phyloP scores from a whole-genome alignment of 177 flowering plant species.

The Tripterygium wilfordii region DNA sequence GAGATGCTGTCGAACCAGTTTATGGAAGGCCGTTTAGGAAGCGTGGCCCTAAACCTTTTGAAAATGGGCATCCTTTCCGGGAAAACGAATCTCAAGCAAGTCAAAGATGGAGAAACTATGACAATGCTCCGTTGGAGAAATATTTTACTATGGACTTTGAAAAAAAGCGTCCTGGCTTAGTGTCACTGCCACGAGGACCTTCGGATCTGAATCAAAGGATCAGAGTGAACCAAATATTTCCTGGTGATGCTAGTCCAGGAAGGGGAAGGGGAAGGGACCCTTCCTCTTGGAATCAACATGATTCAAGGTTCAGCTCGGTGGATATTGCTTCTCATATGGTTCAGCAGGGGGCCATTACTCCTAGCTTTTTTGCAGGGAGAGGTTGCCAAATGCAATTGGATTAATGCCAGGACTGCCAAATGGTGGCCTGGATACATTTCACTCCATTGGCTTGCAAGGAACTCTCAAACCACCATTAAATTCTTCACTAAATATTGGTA shows the following conservation, averaged over 20 bases:
- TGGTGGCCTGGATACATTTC: slow-evolving; percentile 70
- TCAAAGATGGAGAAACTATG: slow-evolving; percentile 37
- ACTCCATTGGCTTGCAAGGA: slow-evolving; percentile 64
- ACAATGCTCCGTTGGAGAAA: slow-evolving; percentile 28
- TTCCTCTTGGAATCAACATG: slow-evolving; percentile 54
- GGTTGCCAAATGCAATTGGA: slow-evolving; percentile 63
- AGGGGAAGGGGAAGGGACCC: slow-evolving; percentile 53
- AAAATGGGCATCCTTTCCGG: slow-evolving; percentile 54
- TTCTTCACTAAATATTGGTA: slow-evolving; percentile 49
- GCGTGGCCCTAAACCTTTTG: slow-evolving; percentile 52
- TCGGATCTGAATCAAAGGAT: slow-evolving; percentile 50
- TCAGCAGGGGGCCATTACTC: slow-evolving; percentile 52
- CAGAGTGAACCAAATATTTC: slow-evolving; percentile 41
- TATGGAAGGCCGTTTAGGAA: slow-evolving; percentile 52
- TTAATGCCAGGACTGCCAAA: slow-evolving; percentile 63
- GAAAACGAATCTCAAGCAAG: slow-evolving; percentile 52
- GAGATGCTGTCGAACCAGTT: slow-evolving; percentile 40
- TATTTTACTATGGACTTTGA: slow-evolving; percentile 45
- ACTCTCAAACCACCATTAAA: slow-evolving; percentile 53
- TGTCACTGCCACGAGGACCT: slow-evolving; percentile 29
- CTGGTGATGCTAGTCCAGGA: slow-evolving; percentile 46
- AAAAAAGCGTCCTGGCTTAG: slow-evolving; percentile 37
- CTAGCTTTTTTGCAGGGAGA: slow-evolving; percentile 58
- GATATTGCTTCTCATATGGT: slow-evolving; percentile 68
- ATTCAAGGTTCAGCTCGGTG: slow-evolving; percentile 52